Percentiles rank a stretch among this genome's conserved stretches.
These are phyloP conservation scores for Pelargonium fulgidum DNA, from an alignment of 441 rosid species.

Conservation along the genomic window DNA sequence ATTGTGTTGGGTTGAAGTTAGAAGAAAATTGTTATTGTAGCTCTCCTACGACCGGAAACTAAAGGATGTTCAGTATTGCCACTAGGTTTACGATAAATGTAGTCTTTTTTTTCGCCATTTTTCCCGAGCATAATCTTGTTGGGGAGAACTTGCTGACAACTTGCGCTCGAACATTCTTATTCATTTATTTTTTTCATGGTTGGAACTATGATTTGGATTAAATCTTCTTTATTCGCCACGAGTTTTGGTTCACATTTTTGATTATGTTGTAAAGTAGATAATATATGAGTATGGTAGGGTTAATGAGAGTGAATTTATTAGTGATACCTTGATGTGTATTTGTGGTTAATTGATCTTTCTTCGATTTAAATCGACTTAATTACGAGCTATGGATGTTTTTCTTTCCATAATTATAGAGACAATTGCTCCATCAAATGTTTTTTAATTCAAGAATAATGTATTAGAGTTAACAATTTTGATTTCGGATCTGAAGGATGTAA, in stretches of 20 bases:
- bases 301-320: too few species aligned
- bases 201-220: conserved; percentile 21
- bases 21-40: conserved; percentile 50
- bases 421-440: too few species aligned
- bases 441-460: too few species aligned
- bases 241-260: not conserved
- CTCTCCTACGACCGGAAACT: conserved; percentile 40
- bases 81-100: conserved; percentile 40
- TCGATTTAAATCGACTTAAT: too few species aligned
- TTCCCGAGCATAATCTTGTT: conserved; percentile 25
- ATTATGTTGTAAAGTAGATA: not conserved
- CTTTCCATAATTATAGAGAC: too few species aligned
- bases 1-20: conserved; percentile 45
- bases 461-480: too few species aligned
- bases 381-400: too few species aligned
- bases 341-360: too few species aligned
- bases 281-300: too few species aligned
- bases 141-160: conserved; percentile 53
- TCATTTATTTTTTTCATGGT: conserved; percentile 46
- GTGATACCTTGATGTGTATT: too few species aligned
- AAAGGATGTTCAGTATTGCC: conserved; percentile 44
- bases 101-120: conserved; percentile 16
- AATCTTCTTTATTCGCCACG: not conserved
- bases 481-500: too few species aligned
- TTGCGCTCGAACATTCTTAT: conserved; percentile 44